Evolutionary conservation across 2,329 filamentous ascomycete species (phyloP).

Genomic region (Mycosphaerella sp.): DNA sequence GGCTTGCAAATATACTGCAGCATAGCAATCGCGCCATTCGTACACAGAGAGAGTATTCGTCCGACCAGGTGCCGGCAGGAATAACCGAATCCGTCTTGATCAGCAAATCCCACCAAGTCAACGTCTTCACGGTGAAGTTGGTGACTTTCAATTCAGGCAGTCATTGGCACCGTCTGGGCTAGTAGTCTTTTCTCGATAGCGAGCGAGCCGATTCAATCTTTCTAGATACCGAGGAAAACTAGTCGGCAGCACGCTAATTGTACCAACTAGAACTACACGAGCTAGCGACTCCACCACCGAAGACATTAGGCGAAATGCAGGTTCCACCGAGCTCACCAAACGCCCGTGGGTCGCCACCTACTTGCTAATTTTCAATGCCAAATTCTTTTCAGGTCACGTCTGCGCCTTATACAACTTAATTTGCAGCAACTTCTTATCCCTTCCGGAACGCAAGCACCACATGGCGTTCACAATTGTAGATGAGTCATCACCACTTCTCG

Average conservation of each 20-base stretch:
- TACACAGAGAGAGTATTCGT: background rate
- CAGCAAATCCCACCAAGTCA: too few species aligned
- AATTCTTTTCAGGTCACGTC: background rate
- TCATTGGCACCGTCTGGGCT: too few species aligned
- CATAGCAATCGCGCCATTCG: background rate
- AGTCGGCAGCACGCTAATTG: too few species aligned
- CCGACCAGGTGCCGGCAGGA: background rate
- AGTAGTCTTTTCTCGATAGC: too few species aligned
- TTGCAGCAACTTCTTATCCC: background rate
- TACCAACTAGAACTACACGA: too few species aligned
- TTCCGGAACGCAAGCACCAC: background rate
- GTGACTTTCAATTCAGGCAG: too few species aligned
- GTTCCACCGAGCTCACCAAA: background rate
- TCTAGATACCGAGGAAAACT: too few species aligned
- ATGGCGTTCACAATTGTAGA: background rate
- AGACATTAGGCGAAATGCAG: background rate
- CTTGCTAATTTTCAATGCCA: conserved; percentile 1
- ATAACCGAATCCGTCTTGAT: background rate
- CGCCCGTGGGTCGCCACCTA: conserved; percentile 1
- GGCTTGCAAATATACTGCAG: background rate
- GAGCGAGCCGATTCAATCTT: too few species aligned
- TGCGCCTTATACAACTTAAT: background rate
- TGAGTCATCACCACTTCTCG: conserved; percentile 19
- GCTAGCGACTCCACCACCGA: background rate
- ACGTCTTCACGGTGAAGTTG: too few species aligned